Conservation (phyloP, 495 filamentous ascomycete genomes). For the Trichoderma virens region DNA sequence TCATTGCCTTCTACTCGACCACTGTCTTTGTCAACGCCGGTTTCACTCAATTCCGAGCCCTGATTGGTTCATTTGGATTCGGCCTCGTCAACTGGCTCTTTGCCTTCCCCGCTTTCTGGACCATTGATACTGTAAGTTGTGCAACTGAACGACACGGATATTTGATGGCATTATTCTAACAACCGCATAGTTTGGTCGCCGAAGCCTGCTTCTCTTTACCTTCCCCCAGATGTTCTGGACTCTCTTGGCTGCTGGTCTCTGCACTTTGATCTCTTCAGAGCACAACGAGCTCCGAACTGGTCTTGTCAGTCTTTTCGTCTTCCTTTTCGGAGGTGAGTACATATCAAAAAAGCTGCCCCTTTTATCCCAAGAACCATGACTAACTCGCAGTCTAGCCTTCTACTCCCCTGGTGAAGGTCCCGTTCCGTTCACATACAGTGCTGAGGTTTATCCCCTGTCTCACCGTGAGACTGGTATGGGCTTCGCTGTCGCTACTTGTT, state of each 20-base stretch:
- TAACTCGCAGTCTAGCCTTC: conserved; percentile 33
- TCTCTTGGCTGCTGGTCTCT: conserved; percentile 63
- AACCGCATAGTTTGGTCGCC: conserved; percentile 51
- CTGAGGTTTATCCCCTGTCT: conserved; percentile 69
- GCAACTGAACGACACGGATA: background rate
- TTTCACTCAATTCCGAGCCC: conserved; percentile 25
- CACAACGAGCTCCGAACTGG: conserved; percentile 45
- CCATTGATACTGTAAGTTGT: conserved; percentile 52
- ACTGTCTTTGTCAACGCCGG: conserved; percentile 60
- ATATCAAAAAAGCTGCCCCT: too few species aligned
- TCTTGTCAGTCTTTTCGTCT: conserved; percentile 62
- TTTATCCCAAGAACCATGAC: too few species aligned
- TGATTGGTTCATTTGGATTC: conserved; percentile 16
- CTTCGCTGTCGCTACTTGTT: conserved; percentile 60
- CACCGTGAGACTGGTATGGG: conserved; percentile 72
- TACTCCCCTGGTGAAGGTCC: conserved; percentile 77
- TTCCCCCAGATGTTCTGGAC: conserved; percentile 83
- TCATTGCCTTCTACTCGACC: conserved; percentile 70
- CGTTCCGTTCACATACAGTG: conserved; percentile 74
- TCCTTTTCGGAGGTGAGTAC: conserved; percentile 43
- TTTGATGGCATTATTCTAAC: background rate
- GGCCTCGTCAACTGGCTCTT: conserved; percentile 55
- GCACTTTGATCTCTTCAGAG: conserved; percentile 54
- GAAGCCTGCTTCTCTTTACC: conserved; percentile 70
- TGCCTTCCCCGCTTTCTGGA: conserved; percentile 68